phyloP scores from a whole-genome alignment of 495 filamentous ascomycete genomes.

The Evansstolkia leycettana region DNA sequence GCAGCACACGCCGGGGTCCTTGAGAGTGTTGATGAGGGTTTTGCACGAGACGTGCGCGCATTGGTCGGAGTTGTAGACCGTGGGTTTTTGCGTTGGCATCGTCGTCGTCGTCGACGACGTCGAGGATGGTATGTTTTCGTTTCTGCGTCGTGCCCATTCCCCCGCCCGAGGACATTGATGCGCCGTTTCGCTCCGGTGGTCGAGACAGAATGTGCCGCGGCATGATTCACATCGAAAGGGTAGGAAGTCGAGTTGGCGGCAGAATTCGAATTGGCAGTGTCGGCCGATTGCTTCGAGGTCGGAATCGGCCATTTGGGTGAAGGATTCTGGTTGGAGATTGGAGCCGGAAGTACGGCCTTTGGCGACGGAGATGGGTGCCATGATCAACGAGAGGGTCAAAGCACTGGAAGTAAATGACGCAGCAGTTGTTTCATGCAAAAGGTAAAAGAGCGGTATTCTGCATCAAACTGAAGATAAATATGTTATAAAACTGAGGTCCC shows the following conservation, averaged over 20 bases:
- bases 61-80: conserved; percentile 49
- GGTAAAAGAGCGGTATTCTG: too few relatives aligned
- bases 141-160: conserved; percentile 67
- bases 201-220: conserved; percentile 75
- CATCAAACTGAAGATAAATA: not conserved
- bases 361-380: conserved; percentile 21
- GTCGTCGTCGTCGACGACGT: not conserved
- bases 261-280: conserved; percentile 85
- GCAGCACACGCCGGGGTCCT: conserved; percentile 72
- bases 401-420: not conserved
- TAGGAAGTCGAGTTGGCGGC: conserved; percentile 90
- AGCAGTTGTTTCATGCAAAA: not conserved
- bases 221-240: conserved; percentile 93
- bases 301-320: conserved; percentile 45
- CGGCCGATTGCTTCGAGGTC: conserved; percentile 77
- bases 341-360: conserved; percentile 7
- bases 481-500: not conserved
- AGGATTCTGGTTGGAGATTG: conserved; percentile 14
- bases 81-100: conserved; percentile 31
- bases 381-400: conserved; percentile 4
- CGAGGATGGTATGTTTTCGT: conserved; percentile 16
- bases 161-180: conserved; percentile 74
- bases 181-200: conserved; percentile 78
- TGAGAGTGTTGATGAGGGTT: conserved; percentile 68
- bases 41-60: conserved; percentile 73